These are phyloP conservation scores for Styphnolobium japonicum DNA, from an alignment of 306 rosid genomes.

Conservation along the genomic window DNA sequence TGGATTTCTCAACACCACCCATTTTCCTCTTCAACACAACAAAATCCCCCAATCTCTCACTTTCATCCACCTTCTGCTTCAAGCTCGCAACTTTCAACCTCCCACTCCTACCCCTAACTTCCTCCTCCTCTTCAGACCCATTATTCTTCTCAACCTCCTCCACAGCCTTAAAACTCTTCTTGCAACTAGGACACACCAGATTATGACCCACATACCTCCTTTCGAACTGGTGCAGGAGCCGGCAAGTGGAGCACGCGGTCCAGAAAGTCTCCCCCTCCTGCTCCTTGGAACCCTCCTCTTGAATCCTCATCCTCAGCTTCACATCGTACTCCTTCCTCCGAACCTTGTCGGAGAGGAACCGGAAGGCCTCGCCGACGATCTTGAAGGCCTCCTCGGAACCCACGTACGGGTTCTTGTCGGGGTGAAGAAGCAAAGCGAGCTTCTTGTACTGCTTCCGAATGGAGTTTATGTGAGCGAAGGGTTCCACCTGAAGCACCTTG, in stretches of 20 bases:
- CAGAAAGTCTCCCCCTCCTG: conserved; percentile 54
- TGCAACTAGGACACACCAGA: conserved; percentile 76
- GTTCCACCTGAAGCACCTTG: conserved; percentile 59
- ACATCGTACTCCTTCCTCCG: conserved; percentile 62
- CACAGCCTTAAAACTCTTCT: conserved; percentile 66
- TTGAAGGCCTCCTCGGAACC: conserved; percentile 78
- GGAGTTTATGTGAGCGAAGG: conserved; percentile 48
- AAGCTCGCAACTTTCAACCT: conserved; percentile 13
- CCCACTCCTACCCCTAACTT: conserved; percentile 35
- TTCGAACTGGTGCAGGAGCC: conserved; percentile 76
- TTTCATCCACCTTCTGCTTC: conserved; percentile 2
- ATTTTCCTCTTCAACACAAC: neutral
- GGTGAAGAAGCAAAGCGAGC: conserved; percentile 67
- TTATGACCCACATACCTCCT: conserved; percentile 62
- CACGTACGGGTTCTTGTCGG: conserved; percentile 55
- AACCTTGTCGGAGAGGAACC: conserved; percentile 55
- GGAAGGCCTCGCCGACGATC: conserved; percentile 66
- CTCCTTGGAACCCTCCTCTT: conserved; percentile 41
- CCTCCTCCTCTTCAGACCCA: conserved; percentile 29
- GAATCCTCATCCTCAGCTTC: conserved; percentile 60
- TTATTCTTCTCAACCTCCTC: conserved; percentile 49
- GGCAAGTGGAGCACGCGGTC: conserved; percentile 77
- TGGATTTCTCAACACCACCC: neutral
- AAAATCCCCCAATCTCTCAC: neutral
- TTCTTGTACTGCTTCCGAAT: conserved; percentile 68